Percentiles rank a stretch among this genome's conserved stretches.
phyloP scores from a whole-genome alignment of 306 rosid species.

The Hippophae rhamnoides region DNA sequence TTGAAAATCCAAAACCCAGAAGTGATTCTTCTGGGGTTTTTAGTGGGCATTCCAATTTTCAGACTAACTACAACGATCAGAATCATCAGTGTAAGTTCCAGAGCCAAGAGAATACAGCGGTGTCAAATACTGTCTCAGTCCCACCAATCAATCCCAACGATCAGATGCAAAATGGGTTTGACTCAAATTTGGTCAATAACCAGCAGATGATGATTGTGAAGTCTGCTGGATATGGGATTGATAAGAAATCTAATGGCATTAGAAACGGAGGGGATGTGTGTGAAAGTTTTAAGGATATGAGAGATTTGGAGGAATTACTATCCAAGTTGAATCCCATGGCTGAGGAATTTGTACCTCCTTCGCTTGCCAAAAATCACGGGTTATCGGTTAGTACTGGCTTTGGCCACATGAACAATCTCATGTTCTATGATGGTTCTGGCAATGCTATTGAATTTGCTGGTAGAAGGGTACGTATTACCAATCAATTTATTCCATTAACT shows the following conservation, averaged over 20 bases:
- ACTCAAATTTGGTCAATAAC: conserved; percentile 38
- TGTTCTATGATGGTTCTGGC: conserved; percentile 28
- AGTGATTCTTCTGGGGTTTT: conserved; percentile 28
- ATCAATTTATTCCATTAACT: conserved; percentile 6
- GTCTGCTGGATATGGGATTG: conserved; percentile 40
- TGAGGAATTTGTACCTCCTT: conserved; percentile 89
- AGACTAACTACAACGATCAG: conserved; percentile 40
- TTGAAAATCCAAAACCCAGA: conserved; percentile 53
- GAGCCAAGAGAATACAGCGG: conserved; percentile 28
- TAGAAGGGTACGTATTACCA: conserved; percentile 45
- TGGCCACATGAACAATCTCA: conserved; percentile 48
- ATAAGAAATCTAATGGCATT: conserved; percentile 34
- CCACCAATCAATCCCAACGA: conserved; percentile 35
- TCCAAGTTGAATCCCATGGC: conserved; percentile 98
- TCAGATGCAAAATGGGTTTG: conserved; percentile 61
- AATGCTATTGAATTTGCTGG: conserved; percentile 37
- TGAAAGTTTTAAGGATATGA: conserved; percentile 74
- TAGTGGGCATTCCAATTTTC: conserved; percentile 27
- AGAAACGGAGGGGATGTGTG: conserved; percentile 37
- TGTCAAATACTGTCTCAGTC: conserved; percentile 26
- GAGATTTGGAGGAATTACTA: conserved; percentile 87
- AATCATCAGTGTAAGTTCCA: conserved; percentile 32
- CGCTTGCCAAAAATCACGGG: conserved; percentile 44
- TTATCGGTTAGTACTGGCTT: conserved; percentile 40
- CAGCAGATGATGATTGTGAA: conserved; percentile 42